These are phyloP conservation scores for Pyrenophora teres DNA, from an alignment of 2,329 filamentous ascomycete genomes.

Conservation along the genomic window DNA sequence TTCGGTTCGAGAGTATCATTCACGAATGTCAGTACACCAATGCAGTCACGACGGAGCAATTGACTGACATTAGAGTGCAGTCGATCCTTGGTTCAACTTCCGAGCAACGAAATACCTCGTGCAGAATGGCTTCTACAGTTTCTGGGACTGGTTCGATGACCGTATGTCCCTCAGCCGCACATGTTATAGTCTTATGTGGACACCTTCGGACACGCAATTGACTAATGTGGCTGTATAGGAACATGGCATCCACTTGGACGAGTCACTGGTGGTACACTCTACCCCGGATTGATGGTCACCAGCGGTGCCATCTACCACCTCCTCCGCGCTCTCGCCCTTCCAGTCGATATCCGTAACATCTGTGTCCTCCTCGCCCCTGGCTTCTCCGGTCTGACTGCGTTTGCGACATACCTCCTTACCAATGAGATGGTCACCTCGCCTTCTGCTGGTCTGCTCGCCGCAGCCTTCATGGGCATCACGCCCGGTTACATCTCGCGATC, in stretches of 20 bases:
- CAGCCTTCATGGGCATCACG: conserved; percentile 94
- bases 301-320: conserved; percentile 96
- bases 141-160: conserved; percentile 99
- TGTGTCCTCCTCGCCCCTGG: conserved; percentile 94
- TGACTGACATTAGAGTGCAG: conserved; percentile 56
- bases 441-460: conserved; percentile 91
- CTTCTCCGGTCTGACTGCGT: conserved; percentile 91
- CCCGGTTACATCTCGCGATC: conserved; percentile 98
- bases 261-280: conserved; percentile 98
- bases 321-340: conserved; percentile 84
- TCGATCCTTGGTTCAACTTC: conserved; percentile 99
- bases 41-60: conserved; percentile 12
- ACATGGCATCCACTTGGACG: conserved; percentile 99
- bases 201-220: conserved; percentile 6
- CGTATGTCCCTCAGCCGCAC: conserved; percentile 58
- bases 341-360: conserved; percentile 98
- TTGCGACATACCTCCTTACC: conserved; percentile 91
- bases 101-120: conserved; percentile 97
- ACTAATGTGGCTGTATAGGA: conserved; percentile 52
- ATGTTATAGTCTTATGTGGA: neutral
- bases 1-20: conserved; percentile 99
- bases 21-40: conserved; percentile 83
- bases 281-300: conserved; percentile 98
- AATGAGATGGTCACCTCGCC: conserved; percentile 96
- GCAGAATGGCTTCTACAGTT: conserved; percentile 95